These are phyloP conservation scores for Schizophyllum commune DNA, from an alignment of 1,284 basidiomycete genomes.

Conservation along the genomic window DNA sequence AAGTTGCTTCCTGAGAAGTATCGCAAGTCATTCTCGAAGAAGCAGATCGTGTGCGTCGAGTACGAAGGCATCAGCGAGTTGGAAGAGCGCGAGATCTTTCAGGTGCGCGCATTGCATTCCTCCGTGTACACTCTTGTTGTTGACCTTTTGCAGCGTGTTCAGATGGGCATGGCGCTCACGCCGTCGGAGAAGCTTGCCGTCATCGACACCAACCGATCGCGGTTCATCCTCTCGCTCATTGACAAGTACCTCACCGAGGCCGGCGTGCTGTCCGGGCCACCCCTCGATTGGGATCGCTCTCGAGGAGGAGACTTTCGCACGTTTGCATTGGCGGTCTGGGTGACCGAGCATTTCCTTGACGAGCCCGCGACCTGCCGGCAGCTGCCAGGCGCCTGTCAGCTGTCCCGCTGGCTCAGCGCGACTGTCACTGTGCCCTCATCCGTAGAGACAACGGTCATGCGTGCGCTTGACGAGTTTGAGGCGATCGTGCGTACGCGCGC, in stretches of 20 bases:
- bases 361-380: constrained; percentile 14
- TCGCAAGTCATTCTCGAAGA: constrained; percentile 47
- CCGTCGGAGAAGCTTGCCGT: constrained; percentile 69
- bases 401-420: constrained; percentile 50
- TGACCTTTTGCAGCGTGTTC: constrained; percentile 45
- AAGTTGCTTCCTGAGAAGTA: constrained; percentile 42
- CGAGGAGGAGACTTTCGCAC: constrained; percentile 61
- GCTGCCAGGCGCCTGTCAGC: constrained; percentile 27
- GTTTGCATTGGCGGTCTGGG: constrained; percentile 44
- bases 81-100: constrained; percentile 71
- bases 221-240: constrained; percentile 46
- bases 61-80: constrained; percentile 52
- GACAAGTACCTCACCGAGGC: constrained; percentile 34
- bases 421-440: constrained; percentile 21
- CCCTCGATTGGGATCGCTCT: constrained; percentile 49
- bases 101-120: constrained; percentile 29
- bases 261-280: constrained; percentile 26
- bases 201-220: constrained; percentile 40
- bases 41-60: constrained; percentile 69
- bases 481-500: constrained; percentile 28
- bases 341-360: constrained; percentile 36
- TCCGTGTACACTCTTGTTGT: too few relatives aligned
- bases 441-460: constrained; percentile 28
- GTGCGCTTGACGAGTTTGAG: constrained; percentile 38
- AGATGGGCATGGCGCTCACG: constrained; percentile 69